Percentiles rank a stretch among this genome's conserved stretches.
These are phyloP conservation scores for Favolaschia claudopus DNA, from an alignment of 768 basidiomycete genomes.

Conservation along the genomic window DNA sequence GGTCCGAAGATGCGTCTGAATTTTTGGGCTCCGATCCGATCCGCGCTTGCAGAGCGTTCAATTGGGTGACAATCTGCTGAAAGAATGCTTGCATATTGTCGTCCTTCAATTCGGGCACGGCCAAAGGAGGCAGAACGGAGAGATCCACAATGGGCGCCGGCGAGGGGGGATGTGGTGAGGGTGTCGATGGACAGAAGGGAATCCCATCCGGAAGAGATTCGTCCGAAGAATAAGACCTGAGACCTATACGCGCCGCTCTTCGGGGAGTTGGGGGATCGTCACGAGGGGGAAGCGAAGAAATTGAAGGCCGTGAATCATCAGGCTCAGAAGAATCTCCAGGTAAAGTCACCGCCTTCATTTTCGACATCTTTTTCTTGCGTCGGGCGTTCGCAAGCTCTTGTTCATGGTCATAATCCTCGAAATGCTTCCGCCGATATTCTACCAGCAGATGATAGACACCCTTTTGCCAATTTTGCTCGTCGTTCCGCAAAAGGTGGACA, in stretches of 20 bases:
- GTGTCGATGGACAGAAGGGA: slow-evolving; percentile 23
- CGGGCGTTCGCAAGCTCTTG: slow-evolving; percentile 54
- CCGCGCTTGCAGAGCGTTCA: slow-evolving; percentile 74
- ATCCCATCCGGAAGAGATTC: slow-evolving; percentile 22
- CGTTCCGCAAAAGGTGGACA: slow-evolving; percentile 66
- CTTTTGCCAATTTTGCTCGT: slow-evolving; percentile 91
- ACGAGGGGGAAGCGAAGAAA: slow-evolving; percentile 56
- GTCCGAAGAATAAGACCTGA: slow-evolving; percentile 24
- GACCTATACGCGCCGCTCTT: slow-evolving; percentile 50
- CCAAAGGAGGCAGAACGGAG: slow-evolving; percentile 51
- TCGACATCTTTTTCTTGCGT: slow-evolving; percentile 44
- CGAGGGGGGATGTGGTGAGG: slow-evolving; percentile 35
- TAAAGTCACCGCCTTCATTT: slow-evolving; percentile 33
- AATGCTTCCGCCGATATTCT: slow-evolving; percentile 77
- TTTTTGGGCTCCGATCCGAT: slow-evolving; percentile 37
- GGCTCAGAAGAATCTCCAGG: slow-evolving; percentile 34
- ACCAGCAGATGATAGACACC: slow-evolving; percentile 92
- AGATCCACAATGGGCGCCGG: slow-evolving; percentile 36
- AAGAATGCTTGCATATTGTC: slow-evolving; percentile 85
- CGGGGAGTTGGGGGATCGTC: slow-evolving; percentile 69
- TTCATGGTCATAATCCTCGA: slow-evolving; percentile 80
- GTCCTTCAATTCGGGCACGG: slow-evolving; percentile 76
- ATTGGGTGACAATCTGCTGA: slow-evolving; percentile 82
- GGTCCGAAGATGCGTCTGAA: slow-evolving; percentile 20
- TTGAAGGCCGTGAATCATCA: slow-evolving; percentile 36